Conservation (phyloP, 2,329 filamentous ascomycete genomes). For the Clonostachys sp. region DNA sequence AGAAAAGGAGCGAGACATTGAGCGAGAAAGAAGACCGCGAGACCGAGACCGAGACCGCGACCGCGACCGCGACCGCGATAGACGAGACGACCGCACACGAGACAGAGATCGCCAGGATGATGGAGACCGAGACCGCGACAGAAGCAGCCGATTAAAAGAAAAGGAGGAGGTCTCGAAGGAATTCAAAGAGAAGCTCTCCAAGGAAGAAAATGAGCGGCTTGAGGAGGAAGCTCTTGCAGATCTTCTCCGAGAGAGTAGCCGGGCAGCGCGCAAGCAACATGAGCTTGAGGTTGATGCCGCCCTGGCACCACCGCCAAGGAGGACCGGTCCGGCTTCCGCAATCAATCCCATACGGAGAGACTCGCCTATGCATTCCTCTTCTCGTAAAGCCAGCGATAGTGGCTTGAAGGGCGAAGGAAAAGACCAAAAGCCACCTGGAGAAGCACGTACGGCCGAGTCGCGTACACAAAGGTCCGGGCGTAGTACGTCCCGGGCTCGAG, state of each 20-base stretch:
- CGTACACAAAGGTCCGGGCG: conserved; percentile 16
- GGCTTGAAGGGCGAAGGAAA: conserved; percentile 23
- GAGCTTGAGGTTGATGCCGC: conserved; percentile 54
- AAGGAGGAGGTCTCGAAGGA: conserved; percentile 34
- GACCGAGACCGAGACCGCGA: conserved; percentile 22
- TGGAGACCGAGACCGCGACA: conserved; percentile 28
- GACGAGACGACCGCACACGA: conserved; percentile 16
- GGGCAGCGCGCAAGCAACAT: conserved; percentile 38
- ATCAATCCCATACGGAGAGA: conserved; percentile 50
- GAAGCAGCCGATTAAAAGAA: conserved; percentile 22
- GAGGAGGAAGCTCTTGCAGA: conserved; percentile 56
- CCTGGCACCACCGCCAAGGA: conserved; percentile 49
- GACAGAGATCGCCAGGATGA: conserved; percentile 23
- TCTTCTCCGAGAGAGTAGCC: conserved; percentile 54
- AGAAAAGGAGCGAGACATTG: conserved; percentile 35
- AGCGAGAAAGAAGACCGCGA: conserved; percentile 32
- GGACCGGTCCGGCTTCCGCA: conserved; percentile 48
- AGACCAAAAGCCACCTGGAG: conserved; percentile 7
- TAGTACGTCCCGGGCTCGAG: conserved; percentile 20
- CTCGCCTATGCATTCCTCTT: conserved; percentile 33
- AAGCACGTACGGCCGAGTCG: too few species aligned
- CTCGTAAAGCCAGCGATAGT: conserved; percentile 29
- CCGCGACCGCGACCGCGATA: conserved; percentile 28
- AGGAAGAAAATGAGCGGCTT: conserved; percentile 52
- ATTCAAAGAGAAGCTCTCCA: conserved; percentile 48